phyloP scores from a whole-genome alignment of 202 grass and related monocot genomes.

The Setaria italica region DNA sequence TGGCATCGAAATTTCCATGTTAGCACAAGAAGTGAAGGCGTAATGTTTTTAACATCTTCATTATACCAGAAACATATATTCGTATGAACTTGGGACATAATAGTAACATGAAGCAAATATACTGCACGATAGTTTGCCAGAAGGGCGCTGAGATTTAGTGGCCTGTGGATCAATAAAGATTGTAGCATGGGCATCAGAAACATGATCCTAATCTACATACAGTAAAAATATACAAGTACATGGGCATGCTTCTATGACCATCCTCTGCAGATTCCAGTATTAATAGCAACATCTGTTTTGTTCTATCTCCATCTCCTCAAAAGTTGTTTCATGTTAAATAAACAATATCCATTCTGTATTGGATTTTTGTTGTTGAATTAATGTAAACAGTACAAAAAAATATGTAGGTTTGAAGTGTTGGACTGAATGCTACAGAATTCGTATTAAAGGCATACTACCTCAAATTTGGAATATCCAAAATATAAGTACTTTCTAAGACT shows the following conservation, averaged over 20 bases:
- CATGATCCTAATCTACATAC: neutral
- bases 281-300: neutral
- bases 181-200: conserved; percentile 4
- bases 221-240: neutral
- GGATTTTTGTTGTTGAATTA: neutral
- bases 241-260: neutral
- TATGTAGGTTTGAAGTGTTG: neutral
- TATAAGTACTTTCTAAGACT: neutral
- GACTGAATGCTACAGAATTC: neutral
- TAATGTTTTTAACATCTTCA: conserved; percentile 28
- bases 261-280: neutral
- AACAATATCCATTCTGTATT: neutral
- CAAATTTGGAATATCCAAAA: neutral
- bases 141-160: neutral
- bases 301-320: neutral
- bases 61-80: neutral
- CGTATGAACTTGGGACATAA: conserved; percentile 23
- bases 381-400: neutral
- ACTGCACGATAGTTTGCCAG: conserved; percentile 2
- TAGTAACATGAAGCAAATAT: conserved; percentile 14
- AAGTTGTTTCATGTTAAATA: neutral
- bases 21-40: neutral
- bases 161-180: neutral
- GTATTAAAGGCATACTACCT: neutral
- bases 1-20: neutral